Percentiles rank a stretch among this genome's conserved stretches.
phyloP scores from a whole-genome alignment of 352 stramenopile species.

The Pythium utonaiense region DNA sequence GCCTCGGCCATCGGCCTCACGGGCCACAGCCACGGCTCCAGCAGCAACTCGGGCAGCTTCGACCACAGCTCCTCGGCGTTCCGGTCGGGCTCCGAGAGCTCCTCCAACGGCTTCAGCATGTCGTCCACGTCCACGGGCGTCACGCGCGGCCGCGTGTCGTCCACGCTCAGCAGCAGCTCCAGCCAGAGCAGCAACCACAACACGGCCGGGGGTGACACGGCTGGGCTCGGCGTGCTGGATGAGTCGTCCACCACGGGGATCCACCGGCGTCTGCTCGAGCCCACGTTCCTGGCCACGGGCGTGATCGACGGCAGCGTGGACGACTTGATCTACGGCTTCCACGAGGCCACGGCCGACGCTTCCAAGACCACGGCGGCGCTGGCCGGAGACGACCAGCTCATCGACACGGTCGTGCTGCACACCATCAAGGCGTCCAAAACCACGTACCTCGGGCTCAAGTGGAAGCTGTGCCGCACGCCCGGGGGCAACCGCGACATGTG shows the following conservation, averaged over 20 bases:
- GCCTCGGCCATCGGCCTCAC: constrained; percentile 23
- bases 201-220: neutral
- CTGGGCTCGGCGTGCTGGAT: neutral
- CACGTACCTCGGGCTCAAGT: constrained; percentile 70
- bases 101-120: constrained; percentile 1
- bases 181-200: constrained; percentile 2
- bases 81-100: constrained; percentile 8
- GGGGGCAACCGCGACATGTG: constrained; percentile 72
- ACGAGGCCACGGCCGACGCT: constrained; percentile 17
- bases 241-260: neutral
- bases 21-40: constrained; percentile 7
- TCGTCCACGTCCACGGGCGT: constrained; percentile 4
- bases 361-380: constrained; percentile 34
- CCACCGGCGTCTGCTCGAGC: constrained; percentile 12
- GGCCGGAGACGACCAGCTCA: constrained; percentile 48
- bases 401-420: constrained; percentile 61
- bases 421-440: constrained; percentile 48
- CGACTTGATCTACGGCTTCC: constrained; percentile 23
- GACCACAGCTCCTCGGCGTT: constrained; percentile 8
- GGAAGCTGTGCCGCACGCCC: constrained; percentile 63
- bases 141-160: constrained; percentile 1
- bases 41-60: constrained; percentile 1
- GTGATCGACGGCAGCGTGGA: constrained; percentile 24
- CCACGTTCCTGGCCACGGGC: constrained; percentile 17
- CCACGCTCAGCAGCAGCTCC: constrained; percentile 4